Evolutionary conservation across 768 basidiomycete species (phyloP).

Genomic region (Phallus indusiatus): DNA sequence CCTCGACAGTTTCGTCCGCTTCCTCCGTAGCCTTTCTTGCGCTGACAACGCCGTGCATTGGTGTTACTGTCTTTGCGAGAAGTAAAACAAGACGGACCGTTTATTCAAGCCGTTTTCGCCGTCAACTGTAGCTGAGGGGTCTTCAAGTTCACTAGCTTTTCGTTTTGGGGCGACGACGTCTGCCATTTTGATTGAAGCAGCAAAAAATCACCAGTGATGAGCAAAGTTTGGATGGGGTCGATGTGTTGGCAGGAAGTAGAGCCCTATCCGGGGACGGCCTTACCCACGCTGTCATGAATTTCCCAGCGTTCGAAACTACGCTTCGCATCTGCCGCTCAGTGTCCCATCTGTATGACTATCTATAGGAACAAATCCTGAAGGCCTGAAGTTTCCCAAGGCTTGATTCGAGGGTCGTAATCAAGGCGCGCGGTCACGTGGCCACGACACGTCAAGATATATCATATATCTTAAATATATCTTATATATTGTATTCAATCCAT

Average conservation of each 20-base stretch:
- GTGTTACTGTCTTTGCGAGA: background rate
- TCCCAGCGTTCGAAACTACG: background rate
- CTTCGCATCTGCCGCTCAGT: background rate
- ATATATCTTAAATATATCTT: too few relatives aligned
- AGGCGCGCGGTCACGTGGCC: background rate
- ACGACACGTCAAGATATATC: background rate
- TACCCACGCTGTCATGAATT: background rate
- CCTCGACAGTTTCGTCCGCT: background rate
- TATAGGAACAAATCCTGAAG: background rate
- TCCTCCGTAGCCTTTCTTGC: background rate
- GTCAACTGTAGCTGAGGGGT: background rate
- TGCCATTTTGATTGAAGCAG: background rate
- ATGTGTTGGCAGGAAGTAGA: background rate
- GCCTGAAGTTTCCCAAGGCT: background rate
- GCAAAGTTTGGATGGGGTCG: background rate
- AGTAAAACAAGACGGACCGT: background rate
- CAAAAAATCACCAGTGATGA: background rate
- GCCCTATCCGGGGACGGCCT: background rate
- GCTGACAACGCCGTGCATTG: background rate
- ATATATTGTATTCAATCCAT: too few relatives aligned
- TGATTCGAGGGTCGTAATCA: background rate
- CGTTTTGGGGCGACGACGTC: background rate
- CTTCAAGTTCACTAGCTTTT: background rate
- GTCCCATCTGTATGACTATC: background rate
- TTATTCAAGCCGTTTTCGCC: background rate